Evolutionary conservation across 768 basidiomycete genomes (phyloP).

Genomic region (Mycena chlorophos): DNA sequence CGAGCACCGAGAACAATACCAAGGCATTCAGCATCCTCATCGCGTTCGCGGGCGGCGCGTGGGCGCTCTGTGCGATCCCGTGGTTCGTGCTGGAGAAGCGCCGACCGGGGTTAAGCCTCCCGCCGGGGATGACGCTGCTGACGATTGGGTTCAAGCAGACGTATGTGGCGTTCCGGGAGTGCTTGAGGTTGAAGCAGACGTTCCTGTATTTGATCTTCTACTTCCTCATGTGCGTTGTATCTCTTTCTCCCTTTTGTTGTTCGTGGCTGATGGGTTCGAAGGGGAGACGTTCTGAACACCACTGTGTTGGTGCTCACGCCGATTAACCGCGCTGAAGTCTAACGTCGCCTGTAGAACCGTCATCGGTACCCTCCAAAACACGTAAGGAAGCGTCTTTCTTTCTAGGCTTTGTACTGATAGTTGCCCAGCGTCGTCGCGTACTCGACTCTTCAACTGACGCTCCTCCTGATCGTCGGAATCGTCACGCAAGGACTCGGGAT

Average conservation of each 20-base stretch:
- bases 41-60: constrained; percentile 76
- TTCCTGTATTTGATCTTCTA: constrained; percentile 75
- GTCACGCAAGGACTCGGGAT: constrained; percentile 65
- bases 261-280: constrained; percentile 24
- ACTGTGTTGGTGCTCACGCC: constrained; percentile 53
- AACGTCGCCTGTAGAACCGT: constrained; percentile 51
- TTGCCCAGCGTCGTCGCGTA: constrained; percentile 60
- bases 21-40: constrained; percentile 75
- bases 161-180: constrained; percentile 61
- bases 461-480: constrained; percentile 67
- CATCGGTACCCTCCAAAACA: constrained; percentile 69
- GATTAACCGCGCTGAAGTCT: neutral
- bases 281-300: constrained; percentile 77
- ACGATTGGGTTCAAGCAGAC: constrained; percentile 72
- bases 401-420: neutral
- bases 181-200: constrained; percentile 68
- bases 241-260: neutral
- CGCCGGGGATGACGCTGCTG: constrained; percentile 52
- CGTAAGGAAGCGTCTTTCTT: constrained; percentile 35
- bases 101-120: constrained; percentile 62
- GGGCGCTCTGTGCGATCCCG: constrained; percentile 68
- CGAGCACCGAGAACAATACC: constrained; percentile 70
- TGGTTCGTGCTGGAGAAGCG: constrained; percentile 75
- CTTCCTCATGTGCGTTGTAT: constrained; percentile 62
- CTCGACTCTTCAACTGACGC: constrained; percentile 69